Evolutionary conservation across 2,329 filamentous ascomycete species (phyloP).

Genomic region (Cladosporium velox): DNA sequence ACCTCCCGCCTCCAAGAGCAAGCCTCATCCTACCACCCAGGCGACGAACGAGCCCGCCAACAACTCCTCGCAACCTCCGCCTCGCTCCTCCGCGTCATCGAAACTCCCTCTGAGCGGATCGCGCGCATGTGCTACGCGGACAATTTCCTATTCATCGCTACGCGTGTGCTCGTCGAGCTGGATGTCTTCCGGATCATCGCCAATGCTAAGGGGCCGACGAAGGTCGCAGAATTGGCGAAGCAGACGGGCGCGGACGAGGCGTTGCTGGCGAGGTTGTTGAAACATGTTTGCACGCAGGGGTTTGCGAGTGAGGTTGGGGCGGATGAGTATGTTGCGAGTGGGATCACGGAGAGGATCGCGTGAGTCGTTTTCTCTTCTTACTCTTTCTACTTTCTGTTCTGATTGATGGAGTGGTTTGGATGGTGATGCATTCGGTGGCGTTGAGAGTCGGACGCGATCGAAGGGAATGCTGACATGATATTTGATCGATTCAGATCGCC

Average conservation of each 20-base stretch:
- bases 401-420: not conserved
- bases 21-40: not conserved
- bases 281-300: conserved; percentile 15
- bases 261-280: conserved; percentile 11
- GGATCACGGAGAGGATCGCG: conserved; percentile 12
- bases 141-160: conserved; percentile 9
- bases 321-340: conserved; percentile 14
- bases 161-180: conserved; percentile 6
- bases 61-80: not conserved
- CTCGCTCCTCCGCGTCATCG: not conserved
- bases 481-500: conserved; percentile 1
- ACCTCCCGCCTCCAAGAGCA: not conserved
- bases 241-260: not conserved
- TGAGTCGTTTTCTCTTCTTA: not conserved
- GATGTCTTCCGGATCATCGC: conserved; percentile 1
- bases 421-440: not conserved
- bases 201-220: not conserved
- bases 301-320: conserved; percentile 6
- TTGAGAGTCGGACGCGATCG: not conserved
- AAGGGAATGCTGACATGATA: not conserved
- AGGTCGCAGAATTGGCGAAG: not conserved
- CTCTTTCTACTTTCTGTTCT: not conserved
- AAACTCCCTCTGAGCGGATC: conserved; percentile 10
- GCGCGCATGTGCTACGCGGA: conserved; percentile 16
- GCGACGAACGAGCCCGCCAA: conserved; percentile 7